A percentile compares a stretch with the other conserved stretches of the same genome.
Evolutionary conservation across 2,329 filamentous ascomycete genomes (phyloP).

Genomic region (Fusarium nanum): DNA sequence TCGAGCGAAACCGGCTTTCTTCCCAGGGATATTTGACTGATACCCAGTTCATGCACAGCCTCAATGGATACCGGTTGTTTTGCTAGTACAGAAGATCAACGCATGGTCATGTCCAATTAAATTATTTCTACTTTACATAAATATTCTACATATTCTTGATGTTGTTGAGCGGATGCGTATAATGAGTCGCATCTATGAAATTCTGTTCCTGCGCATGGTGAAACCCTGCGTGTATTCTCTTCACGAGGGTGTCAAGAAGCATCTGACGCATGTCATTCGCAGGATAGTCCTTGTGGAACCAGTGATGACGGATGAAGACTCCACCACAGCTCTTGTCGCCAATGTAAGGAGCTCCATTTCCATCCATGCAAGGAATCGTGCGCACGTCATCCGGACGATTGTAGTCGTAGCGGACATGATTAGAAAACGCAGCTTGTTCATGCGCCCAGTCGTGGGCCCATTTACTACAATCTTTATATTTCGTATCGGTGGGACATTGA

Average conservation of each 20-base stretch:
- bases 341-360: slow-evolving; percentile 42
- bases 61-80: not conserved
- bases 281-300: slow-evolving; percentile 25
- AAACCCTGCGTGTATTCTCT: slow-evolving; percentile 14
- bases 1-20: not conserved
- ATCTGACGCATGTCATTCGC: slow-evolving; percentile 9
- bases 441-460: slow-evolving; percentile 46
- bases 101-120: not conserved
- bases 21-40: not conserved
- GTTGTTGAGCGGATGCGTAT: slow-evolving; percentile 9
- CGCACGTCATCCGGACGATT: slow-evolving; percentile 36
- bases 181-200: slow-evolving; percentile 15
- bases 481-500: slow-evolving; percentile 5
- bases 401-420: slow-evolving; percentile 45
- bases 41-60: not conserved
- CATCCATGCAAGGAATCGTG: slow-evolving; percentile 42
- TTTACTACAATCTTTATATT: slow-evolving; percentile 27
- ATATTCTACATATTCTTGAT: not conserved
- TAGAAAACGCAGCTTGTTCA: slow-evolving; percentile 46
- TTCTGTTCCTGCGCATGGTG: slow-evolving; percentile 11
- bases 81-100: not conserved
- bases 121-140: not conserved
- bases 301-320: slow-evolving; percentile 45
- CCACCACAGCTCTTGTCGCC: slow-evolving; percentile 41
- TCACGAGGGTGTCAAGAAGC: slow-evolving; percentile 7